A percentile compares a stretch with the other conserved stretches of the same genome.
phyloP scores from a whole-genome alignment of 139 green algal species.

The Ostreobium quekettii region DNA sequence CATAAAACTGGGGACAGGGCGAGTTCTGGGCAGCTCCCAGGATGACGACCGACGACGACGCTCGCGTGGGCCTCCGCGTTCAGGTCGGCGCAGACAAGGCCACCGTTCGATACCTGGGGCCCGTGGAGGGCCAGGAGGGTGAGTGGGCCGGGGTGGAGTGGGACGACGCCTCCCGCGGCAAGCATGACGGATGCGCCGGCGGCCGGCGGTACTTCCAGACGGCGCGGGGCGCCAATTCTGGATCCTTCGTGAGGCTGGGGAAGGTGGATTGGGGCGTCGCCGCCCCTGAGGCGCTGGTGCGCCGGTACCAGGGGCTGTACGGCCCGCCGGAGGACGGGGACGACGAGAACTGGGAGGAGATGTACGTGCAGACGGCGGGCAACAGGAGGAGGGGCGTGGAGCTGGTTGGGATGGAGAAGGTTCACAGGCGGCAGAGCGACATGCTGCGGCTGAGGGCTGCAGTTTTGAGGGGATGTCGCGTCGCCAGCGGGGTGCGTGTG shows the following conservation, averaged over 20 bases:
- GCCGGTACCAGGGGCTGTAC: constrained; percentile 46
- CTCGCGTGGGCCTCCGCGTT: constrained; percentile 29
- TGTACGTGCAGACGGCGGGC: constrained; percentile 35
- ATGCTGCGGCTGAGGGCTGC: constrained; percentile 31
- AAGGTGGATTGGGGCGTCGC: constrained; percentile 41
- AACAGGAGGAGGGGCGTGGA: constrained; percentile 36
- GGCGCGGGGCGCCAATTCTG: constrained; percentile 20
- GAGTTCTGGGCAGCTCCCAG: not conserved
- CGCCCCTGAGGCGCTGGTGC: constrained; percentile 38
- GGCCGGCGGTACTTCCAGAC: constrained; percentile 61
- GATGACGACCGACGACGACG: not conserved
- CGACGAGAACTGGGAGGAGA: constrained; percentile 26
- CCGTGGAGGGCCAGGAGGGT: constrained; percentile 46
- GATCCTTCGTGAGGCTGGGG: constrained; percentile 54
- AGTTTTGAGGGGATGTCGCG: constrained; percentile 29
- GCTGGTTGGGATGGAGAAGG: constrained; percentile 54
- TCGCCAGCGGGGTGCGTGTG: constrained; percentile 38
- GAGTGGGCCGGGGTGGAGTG: constrained; percentile 78
- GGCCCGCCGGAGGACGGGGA: constrained; percentile 17
- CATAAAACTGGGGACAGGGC: too few relatives aligned
- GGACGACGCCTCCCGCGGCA: constrained; percentile 64
- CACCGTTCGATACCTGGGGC: constrained; percentile 64
- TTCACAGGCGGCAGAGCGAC: constrained; percentile 36
- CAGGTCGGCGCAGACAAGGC: constrained; percentile 38
- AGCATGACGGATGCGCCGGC: constrained; percentile 61